Evolutionary conservation across 495 filamentous ascomycete genomes (phyloP).

Genomic region (Chaetomium tenue): DNA sequence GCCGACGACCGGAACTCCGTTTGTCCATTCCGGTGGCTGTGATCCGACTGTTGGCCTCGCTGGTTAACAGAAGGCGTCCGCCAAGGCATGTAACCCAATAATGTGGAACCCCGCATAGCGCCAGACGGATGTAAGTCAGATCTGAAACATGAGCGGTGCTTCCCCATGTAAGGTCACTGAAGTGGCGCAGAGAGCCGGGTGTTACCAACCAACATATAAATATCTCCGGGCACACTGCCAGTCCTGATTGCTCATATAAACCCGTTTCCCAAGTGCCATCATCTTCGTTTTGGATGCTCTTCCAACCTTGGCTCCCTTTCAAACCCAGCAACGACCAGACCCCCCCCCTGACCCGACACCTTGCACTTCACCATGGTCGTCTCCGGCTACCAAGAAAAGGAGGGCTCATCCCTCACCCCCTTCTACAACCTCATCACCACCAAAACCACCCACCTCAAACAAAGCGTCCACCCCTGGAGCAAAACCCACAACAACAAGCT

Average conservation of each 20-base stretch:
- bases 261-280: background rate
- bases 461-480: background rate
- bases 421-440: conserved; percentile 2
- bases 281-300: background rate
- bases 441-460: background rate
- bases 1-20: too few species aligned
- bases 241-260: too few species aligned
- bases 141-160: background rate
- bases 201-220: too few species aligned
- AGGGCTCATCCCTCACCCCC: background rate
- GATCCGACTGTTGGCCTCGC: too few species aligned
- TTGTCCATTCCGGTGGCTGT: too few species aligned
- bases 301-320: background rate
- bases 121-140: too few species aligned
- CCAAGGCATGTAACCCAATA: too few species aligned
- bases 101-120: too few species aligned
- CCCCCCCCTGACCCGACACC: background rate
- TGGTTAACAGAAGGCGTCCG: too few species aligned
- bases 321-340: background rate
- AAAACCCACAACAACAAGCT: background rate
- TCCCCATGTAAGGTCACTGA: too few species aligned
- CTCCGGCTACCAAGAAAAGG: background rate
- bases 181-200: too few species aligned
- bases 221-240: too few species aligned
- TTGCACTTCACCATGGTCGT: background rate